A percentile compares a stretch with the other conserved stretches of the same genome.
phyloP scores from a whole-genome alignment of 2,329 filamentous ascomycete species.

The Trichoderma koningiopsis region DNA sequence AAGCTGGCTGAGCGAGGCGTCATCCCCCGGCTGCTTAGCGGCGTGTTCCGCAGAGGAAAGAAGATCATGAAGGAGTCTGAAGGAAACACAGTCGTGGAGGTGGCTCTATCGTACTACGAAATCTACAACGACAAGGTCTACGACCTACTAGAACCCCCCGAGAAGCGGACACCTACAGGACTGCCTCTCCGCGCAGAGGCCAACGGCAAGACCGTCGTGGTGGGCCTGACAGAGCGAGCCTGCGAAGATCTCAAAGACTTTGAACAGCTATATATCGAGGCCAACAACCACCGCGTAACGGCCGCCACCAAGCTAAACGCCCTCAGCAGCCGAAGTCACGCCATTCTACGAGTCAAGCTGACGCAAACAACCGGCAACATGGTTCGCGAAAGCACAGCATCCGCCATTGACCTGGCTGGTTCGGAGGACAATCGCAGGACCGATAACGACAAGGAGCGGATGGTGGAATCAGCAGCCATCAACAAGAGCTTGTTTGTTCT shows the following conservation, averaged over 20 bases:
- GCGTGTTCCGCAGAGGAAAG: conserved; percentile 80
- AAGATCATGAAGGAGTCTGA: conserved; percentile 80
- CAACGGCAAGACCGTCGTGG: conserved; percentile 82
- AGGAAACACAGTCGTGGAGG: conserved; percentile 69
- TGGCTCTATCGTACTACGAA: conserved; percentile 88
- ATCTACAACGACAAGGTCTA: conserved; percentile 97
- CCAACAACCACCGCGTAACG: conserved; percentile 87
- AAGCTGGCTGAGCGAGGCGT: conserved; percentile 83
- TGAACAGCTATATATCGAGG: conserved; percentile 85
- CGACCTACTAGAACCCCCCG: conserved; percentile 83
- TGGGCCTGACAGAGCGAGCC: conserved; percentile 78
- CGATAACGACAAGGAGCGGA: conserved; percentile 86
- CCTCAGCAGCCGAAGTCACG: conserved; percentile 86
- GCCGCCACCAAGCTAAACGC: conserved; percentile 91
- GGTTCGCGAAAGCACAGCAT: conserved; percentile 77
- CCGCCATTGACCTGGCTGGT: conserved; percentile 91
- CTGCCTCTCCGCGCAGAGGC: conserved; percentile 83
- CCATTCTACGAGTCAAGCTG: conserved; percentile 87
- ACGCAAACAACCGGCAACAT: conserved; percentile 71
- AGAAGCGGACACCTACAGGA: conserved; percentile 81
- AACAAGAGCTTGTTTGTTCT: conserved; percentile 97
- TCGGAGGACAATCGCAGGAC: conserved; percentile 95
- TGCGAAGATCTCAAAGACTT: conserved; percentile 89
- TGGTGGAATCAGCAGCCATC: conserved; percentile 95
- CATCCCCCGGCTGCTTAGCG: conserved; percentile 82